Conservation (phyloP, 768 basidiomycete species). For the Terana coerulea region DNA sequence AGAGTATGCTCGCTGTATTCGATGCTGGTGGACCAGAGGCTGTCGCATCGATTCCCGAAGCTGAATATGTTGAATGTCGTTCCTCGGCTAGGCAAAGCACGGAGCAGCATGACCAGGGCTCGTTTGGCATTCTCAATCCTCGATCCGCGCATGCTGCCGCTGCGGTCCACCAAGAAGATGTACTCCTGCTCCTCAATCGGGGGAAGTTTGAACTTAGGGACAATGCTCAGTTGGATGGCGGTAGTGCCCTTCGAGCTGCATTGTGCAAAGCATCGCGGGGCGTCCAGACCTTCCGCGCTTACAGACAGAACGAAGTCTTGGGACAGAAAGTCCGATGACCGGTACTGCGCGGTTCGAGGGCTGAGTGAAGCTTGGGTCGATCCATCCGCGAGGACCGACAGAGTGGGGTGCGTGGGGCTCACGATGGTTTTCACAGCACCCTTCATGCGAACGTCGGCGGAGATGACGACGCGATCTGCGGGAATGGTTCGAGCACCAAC, state of each 20-base stretch:
- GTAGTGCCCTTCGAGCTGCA: constrained; percentile 31
- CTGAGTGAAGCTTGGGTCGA: constrained; percentile 31
- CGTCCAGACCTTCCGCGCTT: constrained; percentile 44
- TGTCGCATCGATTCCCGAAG: constrained; percentile 35
- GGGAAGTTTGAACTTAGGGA: constrained; percentile 47
- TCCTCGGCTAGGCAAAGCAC: constrained; percentile 39
- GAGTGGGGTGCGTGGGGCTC: constrained; percentile 43
- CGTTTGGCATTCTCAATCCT: constrained; percentile 45
- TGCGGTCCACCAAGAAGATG: constrained; percentile 58
- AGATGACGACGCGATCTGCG: constrained; percentile 38
- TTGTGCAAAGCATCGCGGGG: constrained; percentile 56
- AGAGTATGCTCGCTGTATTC: constrained; percentile 30
- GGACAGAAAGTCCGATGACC: constrained; percentile 39
- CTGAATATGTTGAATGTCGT: constrained; percentile 57
- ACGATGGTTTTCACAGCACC: constrained; percentile 36
- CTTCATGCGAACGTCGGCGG: constrained; percentile 45
- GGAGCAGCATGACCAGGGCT: constrained; percentile 44
- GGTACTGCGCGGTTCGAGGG: constrained; percentile 37
- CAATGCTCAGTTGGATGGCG: constrained; percentile 51
- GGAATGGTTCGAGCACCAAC: constrained; percentile 18
- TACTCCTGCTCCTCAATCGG: constrained; percentile 48
- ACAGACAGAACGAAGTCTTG: constrained; percentile 51
- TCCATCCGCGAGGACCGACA: constrained; percentile 32
- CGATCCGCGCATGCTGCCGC: constrained; percentile 43
- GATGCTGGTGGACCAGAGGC: constrained; percentile 35